Base-by-base conservation (phyloP, 192 early-diverging fungal genomes). In the Coemansia sp. region DNA sequence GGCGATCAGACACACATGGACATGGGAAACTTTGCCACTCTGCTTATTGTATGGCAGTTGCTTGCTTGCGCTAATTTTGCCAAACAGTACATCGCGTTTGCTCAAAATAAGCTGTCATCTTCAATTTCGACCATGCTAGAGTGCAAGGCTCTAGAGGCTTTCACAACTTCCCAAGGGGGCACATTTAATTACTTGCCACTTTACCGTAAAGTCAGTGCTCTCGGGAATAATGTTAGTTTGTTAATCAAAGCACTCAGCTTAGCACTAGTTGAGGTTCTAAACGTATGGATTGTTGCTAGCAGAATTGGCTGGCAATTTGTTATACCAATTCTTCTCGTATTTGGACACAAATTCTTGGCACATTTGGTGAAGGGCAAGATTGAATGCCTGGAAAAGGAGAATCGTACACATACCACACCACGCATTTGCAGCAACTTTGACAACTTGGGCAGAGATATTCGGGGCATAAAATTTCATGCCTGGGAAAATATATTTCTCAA, bases 381-480 rank as follows among this genome's bases (percentile, higher is more conserved):
- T 5, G 35, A 62, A 7, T 24, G 23, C 0, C 27, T 65, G 27
- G 24, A 52, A 47, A 61, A 62, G 45, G 38, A 35, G 38, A 21
- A 21, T 4, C 14, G 38, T 6, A 47, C 52, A 49, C 9, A 10
- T 8, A 9, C 14, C 19, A 51, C 17, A 27, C 67, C 67, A 2
- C 21, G 38, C 12, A 63, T 66, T 22, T 60, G 32, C 14, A 22
- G 63, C 6, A 21, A 56, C 17, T 63, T 63, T 35, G 43, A 45
- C 12, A 7, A 10, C 2, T 27, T 71, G 37, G 37, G 90, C 8
- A 66, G 76, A 17, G 75, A 84, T 5, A 85, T 88, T 22, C 82
- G 83, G 19, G 76, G 84, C 17, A 85, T 91, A 65, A 91, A 89
- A 64, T 85, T 85, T 50, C 89, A 87, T 56, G 85, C 84, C 12